Evolutionary conservation across 2,329 filamentous ascomycete species (phyloP).

Genomic region (Berkeleyomyces rouxiae): DNA sequence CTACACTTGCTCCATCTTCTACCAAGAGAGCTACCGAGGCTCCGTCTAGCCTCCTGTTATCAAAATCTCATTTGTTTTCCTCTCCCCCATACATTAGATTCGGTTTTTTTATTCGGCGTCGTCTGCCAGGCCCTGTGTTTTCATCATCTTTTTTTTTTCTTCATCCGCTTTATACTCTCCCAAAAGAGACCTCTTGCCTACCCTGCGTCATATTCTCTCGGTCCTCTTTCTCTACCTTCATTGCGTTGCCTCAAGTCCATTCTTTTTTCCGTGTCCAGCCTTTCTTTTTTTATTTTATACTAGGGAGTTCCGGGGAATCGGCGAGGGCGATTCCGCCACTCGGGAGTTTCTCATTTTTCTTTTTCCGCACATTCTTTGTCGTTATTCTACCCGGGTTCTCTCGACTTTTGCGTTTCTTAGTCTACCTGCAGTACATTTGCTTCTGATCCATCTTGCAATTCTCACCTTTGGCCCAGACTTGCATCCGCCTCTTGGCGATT

Average conservation of each 20-base stretch:
- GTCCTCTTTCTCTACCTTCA: not conserved
- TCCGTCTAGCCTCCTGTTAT: not conserved
- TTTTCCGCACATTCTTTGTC: constrained; percentile 7
- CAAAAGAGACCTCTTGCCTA: not conserved
- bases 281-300: not conserved
- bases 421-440: not conserved
- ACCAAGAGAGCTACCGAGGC: not conserved
- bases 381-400: constrained; percentile 1
- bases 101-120: not conserved
- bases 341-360: not conserved
- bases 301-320: not conserved
- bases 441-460: not conserved
- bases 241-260: not conserved
- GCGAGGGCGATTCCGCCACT: not conserved
- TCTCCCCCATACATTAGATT: not conserved
- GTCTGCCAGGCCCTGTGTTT: not conserved
- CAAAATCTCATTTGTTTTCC: not conserved
- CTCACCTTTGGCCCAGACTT: not conserved
- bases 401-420: not conserved
- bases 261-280: not conserved
- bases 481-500: not conserved
- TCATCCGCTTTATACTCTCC: not conserved
- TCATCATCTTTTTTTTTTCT: not conserved
- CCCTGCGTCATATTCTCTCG: not conserved
- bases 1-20: not conserved